These are phyloP conservation scores for Candida namnaoensis DNA, from an alignment of 805 yeast genomes.

Conservation along the genomic window DNA sequence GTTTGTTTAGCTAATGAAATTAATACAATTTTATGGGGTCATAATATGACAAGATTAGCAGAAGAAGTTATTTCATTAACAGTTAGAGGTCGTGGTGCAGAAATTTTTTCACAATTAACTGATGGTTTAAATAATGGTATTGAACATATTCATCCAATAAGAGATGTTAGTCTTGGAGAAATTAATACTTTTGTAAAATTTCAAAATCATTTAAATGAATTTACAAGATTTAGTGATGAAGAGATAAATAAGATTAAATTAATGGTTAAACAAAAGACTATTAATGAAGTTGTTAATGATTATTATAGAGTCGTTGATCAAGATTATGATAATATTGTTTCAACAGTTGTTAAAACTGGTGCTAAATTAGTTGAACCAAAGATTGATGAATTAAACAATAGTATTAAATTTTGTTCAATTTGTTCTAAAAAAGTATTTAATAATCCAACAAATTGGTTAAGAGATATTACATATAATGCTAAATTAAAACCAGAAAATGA, in stretches of 20 bases:
- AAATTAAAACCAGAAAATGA: conserved; percentile 38
- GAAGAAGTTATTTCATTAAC: conserved; percentile 72
- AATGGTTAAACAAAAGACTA: conserved; percentile 65
- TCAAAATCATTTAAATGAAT: conserved; percentile 2
- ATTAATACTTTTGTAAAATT: conserved; percentile 45
- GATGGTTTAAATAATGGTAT: conserved; percentile 31
- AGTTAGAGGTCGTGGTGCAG: conserved; percentile 80
- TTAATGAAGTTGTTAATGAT: conserved; percentile 66
- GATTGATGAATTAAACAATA: conserved; percentile 5
- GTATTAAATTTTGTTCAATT: conserved; percentile 34
- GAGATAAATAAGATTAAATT: conserved; percentile 15
- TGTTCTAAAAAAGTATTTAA: conserved; percentile 48
- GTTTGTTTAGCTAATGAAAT: conserved; percentile 37
- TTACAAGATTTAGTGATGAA: neutral
- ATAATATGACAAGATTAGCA: conserved; percentile 77
- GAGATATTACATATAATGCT: conserved; percentile 54
- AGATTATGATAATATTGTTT: conserved; percentile 81
- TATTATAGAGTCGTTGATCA: conserved; percentile 68
- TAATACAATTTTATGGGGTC: conserved; percentile 62
- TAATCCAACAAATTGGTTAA: conserved; percentile 60
- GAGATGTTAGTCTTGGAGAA: conserved; percentile 70
- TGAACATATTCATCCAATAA: conserved; percentile 56
- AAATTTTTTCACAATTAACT: conserved; percentile 43
- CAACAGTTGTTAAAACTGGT: conserved; percentile 89
- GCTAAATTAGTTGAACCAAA: conserved; percentile 56